Evolutionary conservation across 352 stramenopile species (phyloP).

Genomic region (Globisporangium megalacanthum): DNA sequence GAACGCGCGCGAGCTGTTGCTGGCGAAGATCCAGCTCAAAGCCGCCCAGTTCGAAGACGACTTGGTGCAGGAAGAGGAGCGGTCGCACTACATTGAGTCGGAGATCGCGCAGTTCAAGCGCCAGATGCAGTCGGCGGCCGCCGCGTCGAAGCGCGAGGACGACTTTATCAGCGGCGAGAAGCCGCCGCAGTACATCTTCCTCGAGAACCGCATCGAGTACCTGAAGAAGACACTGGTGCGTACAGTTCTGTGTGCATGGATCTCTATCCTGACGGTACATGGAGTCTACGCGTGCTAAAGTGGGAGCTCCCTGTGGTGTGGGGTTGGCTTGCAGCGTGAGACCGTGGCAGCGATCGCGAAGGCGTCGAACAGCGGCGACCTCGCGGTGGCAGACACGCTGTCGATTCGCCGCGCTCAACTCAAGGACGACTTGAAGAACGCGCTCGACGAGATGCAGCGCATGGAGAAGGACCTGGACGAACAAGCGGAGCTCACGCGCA

Average conservation of each 20-base stretch:
- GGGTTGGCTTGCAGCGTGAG: constrained; percentile 26
- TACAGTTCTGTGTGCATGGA: background rate
- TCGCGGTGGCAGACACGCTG: constrained; percentile 53
- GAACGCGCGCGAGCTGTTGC: constrained; percentile 48
- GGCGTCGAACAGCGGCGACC: constrained; percentile 45
- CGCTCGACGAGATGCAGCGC: constrained; percentile 64
- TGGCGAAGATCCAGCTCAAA: constrained; percentile 53
- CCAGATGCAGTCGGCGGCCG: constrained; percentile 59
- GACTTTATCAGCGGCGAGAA: constrained; percentile 77
- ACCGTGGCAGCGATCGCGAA: constrained; percentile 55
- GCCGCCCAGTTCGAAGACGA: constrained; percentile 50
- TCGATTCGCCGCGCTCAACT: constrained; percentile 51
- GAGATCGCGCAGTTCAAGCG: constrained; percentile 63
- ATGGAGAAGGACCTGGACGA: constrained; percentile 59
- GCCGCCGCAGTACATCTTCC: constrained; percentile 68
- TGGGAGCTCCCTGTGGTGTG: background rate
- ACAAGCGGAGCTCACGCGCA: constrained; percentile 9
- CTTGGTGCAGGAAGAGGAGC: constrained; percentile 52
- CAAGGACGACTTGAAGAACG: constrained; percentile 65
- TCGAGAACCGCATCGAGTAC: constrained; percentile 69
- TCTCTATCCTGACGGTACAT: background rate
- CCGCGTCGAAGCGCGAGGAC: constrained; percentile 64
- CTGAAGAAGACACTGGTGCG: constrained; percentile 63
- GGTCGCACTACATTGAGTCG: constrained; percentile 42
- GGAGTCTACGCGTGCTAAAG: background rate